phyloP scores from a whole-genome alignment of 78 protist species.

The Dictyostelium intermedium region DNA sequence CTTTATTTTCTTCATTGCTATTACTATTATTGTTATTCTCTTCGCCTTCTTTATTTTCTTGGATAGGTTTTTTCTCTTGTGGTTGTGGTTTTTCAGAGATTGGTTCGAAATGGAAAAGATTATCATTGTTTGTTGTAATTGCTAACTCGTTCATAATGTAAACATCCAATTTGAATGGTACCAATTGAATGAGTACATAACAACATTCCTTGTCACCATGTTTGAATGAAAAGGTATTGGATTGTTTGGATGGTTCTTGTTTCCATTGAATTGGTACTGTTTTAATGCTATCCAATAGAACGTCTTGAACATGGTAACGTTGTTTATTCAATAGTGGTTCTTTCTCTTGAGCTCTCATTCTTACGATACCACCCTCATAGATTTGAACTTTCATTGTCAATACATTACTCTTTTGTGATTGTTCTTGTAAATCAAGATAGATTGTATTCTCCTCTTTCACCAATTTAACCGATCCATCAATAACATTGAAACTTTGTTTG shows the following conservation, averaged over 20 bases:
- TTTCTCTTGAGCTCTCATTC: constrained; percentile 40
- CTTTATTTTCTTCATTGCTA: not conserved
- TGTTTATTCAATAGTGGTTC: constrained; percentile 5
- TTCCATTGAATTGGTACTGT: constrained; percentile 21
- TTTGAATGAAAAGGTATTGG: constrained; percentile 19
- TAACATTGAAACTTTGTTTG: not conserved
- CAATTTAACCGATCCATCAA: not conserved
- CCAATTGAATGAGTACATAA: not conserved
- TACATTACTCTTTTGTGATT: not conserved
- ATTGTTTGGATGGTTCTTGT: not conserved
- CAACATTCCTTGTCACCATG: constrained; percentile 11
- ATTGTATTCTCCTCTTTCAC: not conserved
- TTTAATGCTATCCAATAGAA: constrained; percentile 3
- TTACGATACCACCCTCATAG: not conserved
- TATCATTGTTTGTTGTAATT: constrained; percentile 27
- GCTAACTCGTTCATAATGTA: constrained; percentile 46
- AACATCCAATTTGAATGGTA: constrained; percentile 41
- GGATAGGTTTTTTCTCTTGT: not conserved
- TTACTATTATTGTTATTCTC: not conserved
- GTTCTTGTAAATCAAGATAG: not conserved
- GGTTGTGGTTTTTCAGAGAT: constrained; percentile 27
- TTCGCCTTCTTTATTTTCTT: not conserved
- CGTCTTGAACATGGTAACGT: constrained; percentile 51
- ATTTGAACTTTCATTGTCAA: constrained; percentile 15
- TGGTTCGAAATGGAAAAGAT: constrained; percentile 53